These are phyloP conservation scores for Aplosporella prunicola DNA, from an alignment of 2,329 filamentous ascomycete species.

Conservation along the genomic window DNA sequence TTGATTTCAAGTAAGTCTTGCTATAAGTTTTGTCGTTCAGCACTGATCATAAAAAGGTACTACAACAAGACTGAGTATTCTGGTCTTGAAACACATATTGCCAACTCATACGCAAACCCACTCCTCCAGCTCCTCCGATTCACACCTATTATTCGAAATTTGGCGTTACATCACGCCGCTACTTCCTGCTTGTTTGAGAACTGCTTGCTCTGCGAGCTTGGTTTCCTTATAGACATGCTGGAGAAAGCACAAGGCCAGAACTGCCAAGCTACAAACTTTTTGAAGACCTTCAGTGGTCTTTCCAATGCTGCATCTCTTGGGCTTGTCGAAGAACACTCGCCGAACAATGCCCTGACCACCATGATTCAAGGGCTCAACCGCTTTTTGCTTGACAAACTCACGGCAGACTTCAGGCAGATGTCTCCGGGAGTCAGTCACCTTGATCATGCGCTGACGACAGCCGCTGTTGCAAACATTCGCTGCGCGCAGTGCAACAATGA, in stretches of 20 bases:
- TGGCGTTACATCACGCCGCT: slow-evolving; percentile 80
- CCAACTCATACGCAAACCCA: slow-evolving; percentile 92
- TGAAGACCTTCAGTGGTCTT: slow-evolving; percentile 79
- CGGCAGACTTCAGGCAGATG: slow-evolving; percentile 64
- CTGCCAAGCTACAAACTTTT: slow-evolving; percentile 89
- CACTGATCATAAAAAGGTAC: slow-evolving; percentile 46
- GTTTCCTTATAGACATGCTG: slow-evolving; percentile 95
- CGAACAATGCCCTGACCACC: slow-evolving; percentile 60
- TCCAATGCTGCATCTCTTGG: slow-evolving; percentile 68
- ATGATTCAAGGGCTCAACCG: slow-evolving; percentile 82
- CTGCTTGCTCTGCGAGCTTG: slow-evolving; percentile 87
- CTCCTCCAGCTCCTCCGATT: slow-evolving; percentile 87
- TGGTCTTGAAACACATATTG: slow-evolving; percentile 89
- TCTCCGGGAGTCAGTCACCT: slow-evolving; percentile 48
- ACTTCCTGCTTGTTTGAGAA: slow-evolving; percentile 72
- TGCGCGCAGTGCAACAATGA: slow-evolving; percentile 86
- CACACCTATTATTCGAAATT: slow-evolving; percentile 76
- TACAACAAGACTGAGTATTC: slow-evolving; percentile 92
- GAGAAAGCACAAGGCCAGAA: slow-evolving; percentile 90
- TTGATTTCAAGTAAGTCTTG: slow-evolving; percentile 72
- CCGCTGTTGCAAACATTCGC: slow-evolving; percentile 62
- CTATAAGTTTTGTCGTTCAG: not conserved
- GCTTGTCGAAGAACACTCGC: slow-evolving; percentile 73
- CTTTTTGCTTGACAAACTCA: slow-evolving; percentile 75
- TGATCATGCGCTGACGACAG: slow-evolving; percentile 65